These are phyloP conservation scores for Pseudogymnoascus sp. DNA, from an alignment of 2,329 filamentous ascomycete species.

Conservation along the genomic window DNA sequence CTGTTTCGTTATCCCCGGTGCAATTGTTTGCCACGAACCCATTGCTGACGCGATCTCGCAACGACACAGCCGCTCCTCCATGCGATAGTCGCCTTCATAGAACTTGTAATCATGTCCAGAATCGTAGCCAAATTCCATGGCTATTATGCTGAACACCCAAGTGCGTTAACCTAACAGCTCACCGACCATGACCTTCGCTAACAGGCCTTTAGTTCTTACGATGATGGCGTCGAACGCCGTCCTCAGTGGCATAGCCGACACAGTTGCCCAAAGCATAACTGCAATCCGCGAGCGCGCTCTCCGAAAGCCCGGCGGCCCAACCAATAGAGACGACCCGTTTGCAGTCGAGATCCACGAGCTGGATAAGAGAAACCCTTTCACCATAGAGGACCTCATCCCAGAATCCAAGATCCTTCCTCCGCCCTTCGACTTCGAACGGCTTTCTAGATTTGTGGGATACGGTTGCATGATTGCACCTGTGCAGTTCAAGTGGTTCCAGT, in stretches of 20 bases:
- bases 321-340: conserved; percentile 59
- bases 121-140: conserved; percentile 82
- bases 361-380: conserved; percentile 67
- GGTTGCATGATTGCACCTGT: conserved; percentile 93
- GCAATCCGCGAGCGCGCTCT: conserved; percentile 62
- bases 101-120: conserved; percentile 78
- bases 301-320: conserved; percentile 51
- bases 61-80: conserved; percentile 71
- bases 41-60: background rate
- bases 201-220: conserved; percentile 60
- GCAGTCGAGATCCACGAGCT: conserved; percentile 86
- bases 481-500: conserved; percentile 93
- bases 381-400: conserved; percentile 57
- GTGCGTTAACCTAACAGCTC: conserved; percentile 39
- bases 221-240: conserved; percentile 99
- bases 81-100: conserved; percentile 72
- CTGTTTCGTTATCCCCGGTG: conserved; percentile 8
- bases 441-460: conserved; percentile 94
- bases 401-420: conserved; percentile 58
- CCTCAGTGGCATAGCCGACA: conserved; percentile 91
- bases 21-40: conserved; percentile 11
- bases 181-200: background rate
- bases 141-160: conserved; percentile 84
- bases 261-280: conserved; percentile 87
- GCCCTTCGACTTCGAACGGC: conserved; percentile 89